phyloP scores from a whole-genome alignment of 257 asterid species.

The Oldenlandia corymbosa region DNA sequence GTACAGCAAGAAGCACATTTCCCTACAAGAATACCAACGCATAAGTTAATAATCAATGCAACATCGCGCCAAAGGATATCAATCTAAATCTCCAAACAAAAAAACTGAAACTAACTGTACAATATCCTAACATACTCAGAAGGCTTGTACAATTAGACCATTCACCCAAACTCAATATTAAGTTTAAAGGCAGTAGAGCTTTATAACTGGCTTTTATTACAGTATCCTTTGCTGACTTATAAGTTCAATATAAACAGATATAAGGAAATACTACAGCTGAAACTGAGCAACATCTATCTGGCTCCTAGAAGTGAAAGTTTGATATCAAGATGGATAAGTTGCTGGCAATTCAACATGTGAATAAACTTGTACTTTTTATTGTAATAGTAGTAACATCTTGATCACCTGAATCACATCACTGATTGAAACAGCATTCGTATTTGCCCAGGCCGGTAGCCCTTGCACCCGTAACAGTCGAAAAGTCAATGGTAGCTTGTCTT shows the following conservation, averaged over 20 bases:
- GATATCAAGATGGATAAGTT: background rate
- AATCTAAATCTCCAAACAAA: background rate
- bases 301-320: background rate
- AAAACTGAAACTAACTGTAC: background rate
- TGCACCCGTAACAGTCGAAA: slow-evolving; percentile 75
- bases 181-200: background rate
- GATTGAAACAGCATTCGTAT: slow-evolving; percentile 84
- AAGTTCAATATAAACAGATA: background rate
- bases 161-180: background rate
- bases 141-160: background rate
- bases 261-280: background rate
- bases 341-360: slow-evolving; percentile 1
- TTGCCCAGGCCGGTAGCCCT: slow-evolving; percentile 83
- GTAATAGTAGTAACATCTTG: background rate
- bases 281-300: background rate
- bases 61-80: background rate
- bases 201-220: background rate
- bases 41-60: background rate
- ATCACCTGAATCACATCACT: slow-evolving; percentile 74
- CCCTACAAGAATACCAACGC: slow-evolving; percentile 46
- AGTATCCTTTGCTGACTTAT: background rate
- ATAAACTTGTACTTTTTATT: background rate
- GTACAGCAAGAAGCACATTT: slow-evolving; percentile 59
- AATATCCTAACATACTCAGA: background rate
- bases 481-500: slow-evolving; percentile 42